phyloP scores from a whole-genome alignment of 2,329 filamentous ascomycete species.

The Emericellopsis cladophorae region DNA sequence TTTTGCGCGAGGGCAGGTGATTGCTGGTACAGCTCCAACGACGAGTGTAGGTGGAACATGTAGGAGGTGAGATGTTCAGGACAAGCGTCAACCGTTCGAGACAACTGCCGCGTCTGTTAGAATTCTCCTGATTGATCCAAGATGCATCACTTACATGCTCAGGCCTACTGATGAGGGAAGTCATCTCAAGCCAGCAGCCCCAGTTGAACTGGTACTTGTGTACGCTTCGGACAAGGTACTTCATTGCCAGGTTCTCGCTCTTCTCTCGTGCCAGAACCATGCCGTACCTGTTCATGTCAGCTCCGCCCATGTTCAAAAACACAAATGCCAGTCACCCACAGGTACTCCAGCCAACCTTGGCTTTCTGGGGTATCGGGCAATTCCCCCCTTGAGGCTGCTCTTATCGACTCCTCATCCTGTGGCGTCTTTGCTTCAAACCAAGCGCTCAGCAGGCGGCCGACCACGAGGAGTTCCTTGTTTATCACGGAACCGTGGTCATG shows the following conservation, averaged over 20 bases:
- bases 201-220: constrained; percentile 91
- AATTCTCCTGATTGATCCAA: too few relatives aligned
- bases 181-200: constrained; percentile 93
- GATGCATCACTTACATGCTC: constrained; percentile 55
- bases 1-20: constrained; percentile 61
- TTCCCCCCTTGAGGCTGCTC: too few relatives aligned
- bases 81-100: constrained; percentile 48
- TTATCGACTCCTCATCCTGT: constrained; percentile 30
- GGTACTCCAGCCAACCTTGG: constrained; percentile 89
- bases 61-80: constrained; percentile 87
- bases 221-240: constrained; percentile 79
- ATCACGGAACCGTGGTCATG: constrained; percentile 72
- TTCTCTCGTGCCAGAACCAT: constrained; percentile 84
- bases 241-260: constrained; percentile 73
- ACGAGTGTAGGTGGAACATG: constrained; percentile 87
- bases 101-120: neutral
- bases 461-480: constrained; percentile 72
- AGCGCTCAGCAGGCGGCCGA: constrained; percentile 63
- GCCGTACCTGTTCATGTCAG: constrained; percentile 47
- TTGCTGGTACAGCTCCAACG: constrained; percentile 83
- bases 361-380: constrained; percentile 39
- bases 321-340: constrained; percentile 28
- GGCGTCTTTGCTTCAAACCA: constrained; percentile 62
- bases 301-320: neutral
- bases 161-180: constrained; percentile 61